phyloP scores from a whole-genome alignment of 495 filamentous ascomycete genomes.

The Hypoxylon trugodes region DNA sequence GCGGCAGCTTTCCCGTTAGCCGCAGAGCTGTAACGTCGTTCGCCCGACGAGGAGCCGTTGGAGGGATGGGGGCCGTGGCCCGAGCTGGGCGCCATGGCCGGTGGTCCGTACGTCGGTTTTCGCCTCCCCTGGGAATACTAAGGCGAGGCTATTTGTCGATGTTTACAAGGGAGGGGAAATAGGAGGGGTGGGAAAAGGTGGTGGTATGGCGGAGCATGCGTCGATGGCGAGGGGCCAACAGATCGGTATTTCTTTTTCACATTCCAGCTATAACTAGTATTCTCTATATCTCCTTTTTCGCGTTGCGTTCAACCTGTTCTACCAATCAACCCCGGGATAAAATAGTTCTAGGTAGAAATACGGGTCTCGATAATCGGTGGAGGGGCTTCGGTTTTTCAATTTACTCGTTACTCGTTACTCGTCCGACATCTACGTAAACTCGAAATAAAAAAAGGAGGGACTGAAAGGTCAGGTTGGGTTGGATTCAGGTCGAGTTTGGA shows the following conservation, averaged over 20 bases:
- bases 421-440: not conserved
- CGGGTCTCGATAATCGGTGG: too few relatives aligned
- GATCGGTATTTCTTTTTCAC: slow-evolving; percentile 24
- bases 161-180: not conserved
- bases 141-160: not conserved
- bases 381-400: too few relatives aligned
- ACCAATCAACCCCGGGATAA: not conserved
- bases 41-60: slow-evolving; percentile 39
- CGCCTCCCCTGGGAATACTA: not conserved
- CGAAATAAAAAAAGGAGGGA: slow-evolving; percentile 15
- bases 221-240: slow-evolving; percentile 26
- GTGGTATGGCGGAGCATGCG: slow-evolving; percentile 26
- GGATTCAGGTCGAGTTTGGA: slow-evolving; percentile 5
- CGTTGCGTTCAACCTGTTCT: too few relatives aligned
- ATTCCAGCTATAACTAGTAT: slow-evolving; percentile 27
- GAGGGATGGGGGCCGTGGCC: slow-evolving; percentile 35
- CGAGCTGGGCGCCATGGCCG: slow-evolving; percentile 46
- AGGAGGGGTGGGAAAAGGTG: not conserved
- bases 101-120: slow-evolving; percentile 16
- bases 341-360: not conserved
- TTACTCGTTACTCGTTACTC: not conserved
- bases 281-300: not conserved
- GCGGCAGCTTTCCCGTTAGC: slow-evolving; percentile 35
- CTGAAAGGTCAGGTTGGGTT: slow-evolving; percentile 26
- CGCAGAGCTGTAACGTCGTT: slow-evolving; percentile 37